Conservation (phyloP, 352 stramenopile species). For the Phytophthora tentaculata region DNA sequence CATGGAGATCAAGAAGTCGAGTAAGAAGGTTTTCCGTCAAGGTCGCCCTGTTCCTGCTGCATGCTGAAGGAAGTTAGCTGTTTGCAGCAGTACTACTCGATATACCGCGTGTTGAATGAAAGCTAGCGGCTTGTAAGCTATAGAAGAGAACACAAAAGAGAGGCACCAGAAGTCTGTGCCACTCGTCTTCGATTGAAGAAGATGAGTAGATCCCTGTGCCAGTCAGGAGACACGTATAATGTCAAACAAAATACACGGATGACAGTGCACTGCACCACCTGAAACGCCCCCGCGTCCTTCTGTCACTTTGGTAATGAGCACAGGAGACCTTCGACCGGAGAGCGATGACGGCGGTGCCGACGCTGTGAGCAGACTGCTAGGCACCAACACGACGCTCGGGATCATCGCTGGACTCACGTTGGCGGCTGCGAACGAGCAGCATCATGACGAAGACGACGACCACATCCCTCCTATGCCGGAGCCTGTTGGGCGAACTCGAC, state of each 20-base stretch:
- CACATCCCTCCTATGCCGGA: conserved; percentile 20
- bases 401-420: conserved; percentile 65
- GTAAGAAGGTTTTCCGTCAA: conserved; percentile 49
- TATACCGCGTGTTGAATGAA: conserved; percentile 31
- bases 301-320: conserved; percentile 22
- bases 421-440: conserved; percentile 39
- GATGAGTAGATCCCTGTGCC: conserved; percentile 8
- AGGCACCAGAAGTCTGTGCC: conserved; percentile 6
- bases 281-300: conserved; percentile 30
- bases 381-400: conserved; percentile 54
- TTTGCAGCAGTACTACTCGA: not conserved
- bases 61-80: conserved; percentile 20
- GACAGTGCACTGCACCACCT: conserved; percentile 26
- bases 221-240: conserved; percentile 26
- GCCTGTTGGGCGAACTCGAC: conserved; percentile 7
- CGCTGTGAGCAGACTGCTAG: conserved; percentile 44
- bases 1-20: conserved; percentile 47
- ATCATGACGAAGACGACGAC: conserved; percentile 39
- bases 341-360: conserved; percentile 26
- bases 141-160: conserved; percentile 17
- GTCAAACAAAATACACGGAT: conserved; percentile 32
- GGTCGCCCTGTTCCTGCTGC: conserved; percentile 29
- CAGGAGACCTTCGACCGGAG: conserved; percentile 29
- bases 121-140: conserved; percentile 38
- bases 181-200: conserved; percentile 45